Base-by-base conservation (phyloP, 2,329 filamentous ascomycete genomes). In the Phyllosticta citriasiana region DNA sequence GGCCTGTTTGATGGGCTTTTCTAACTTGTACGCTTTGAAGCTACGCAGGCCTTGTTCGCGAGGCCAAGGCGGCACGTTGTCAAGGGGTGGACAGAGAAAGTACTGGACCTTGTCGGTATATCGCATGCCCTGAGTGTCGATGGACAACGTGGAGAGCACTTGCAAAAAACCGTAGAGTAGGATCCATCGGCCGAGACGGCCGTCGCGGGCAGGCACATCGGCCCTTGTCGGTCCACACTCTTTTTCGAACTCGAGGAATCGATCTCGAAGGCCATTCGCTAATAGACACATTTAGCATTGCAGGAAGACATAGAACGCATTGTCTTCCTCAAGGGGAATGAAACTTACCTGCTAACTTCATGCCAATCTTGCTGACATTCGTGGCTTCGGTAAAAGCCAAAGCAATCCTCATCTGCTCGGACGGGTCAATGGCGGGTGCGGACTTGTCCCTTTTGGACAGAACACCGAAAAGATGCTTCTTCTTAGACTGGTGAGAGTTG, bases 121-220 rank as follows among this genome's bases (percentile, higher is more conserved):
- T 26, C 70, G 72, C 40, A 78, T 69, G 4, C 69, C 71, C 26
- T 69, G 68, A 0, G 74, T 71, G 58, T 77, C 75, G 59, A 77
- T 74, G 10, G 75, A 75, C 4, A 78, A 65, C 2, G 69, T 74
- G 9, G 74, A 75, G 3, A 78, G 69, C 8, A 75, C 68, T 64
- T 78, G 76, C 1, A 78, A 64, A 53, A 75, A 69, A 40, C 71
- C 73, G 61, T 77, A 76, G 26, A 78, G 65, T 7, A 77, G 71
- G 24, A 78, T 67, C 76, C 76, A 78, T 14, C 74, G 73, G 19
- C 76, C 76, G 30, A 77, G 71, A 19, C 76, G 74, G 40, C 74
- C 75, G 64, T 77, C 73, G 22, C 72, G 70, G 2, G 74, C 73
- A 0, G 74, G 69, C 25, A 74, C 71, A 2, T 74, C 73, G 1